Percentiles rank a stretch among this genome's conserved stretches.
Conservation (phyloP, 495 filamentous ascomycete genomes). For the Hyaloscypha bicolor region DNA sequence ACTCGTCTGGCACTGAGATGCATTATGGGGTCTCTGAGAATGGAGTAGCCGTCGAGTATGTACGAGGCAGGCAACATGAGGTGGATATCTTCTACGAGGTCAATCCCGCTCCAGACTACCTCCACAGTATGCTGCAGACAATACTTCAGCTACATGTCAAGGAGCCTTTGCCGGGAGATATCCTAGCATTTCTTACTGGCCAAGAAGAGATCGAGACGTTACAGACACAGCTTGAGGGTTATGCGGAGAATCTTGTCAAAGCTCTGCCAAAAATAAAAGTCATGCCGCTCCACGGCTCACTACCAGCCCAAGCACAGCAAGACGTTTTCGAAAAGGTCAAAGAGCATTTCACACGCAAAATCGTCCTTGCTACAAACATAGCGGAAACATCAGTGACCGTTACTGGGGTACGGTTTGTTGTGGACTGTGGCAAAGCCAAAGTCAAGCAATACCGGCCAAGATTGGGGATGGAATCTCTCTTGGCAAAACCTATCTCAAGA, state of each 20-base stretch:
- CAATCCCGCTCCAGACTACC: constrained; percentile 78
- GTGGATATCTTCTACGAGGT: constrained; percentile 79
- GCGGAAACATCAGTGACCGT: constrained; percentile 98
- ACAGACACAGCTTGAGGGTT: constrained; percentile 79
- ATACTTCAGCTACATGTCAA: constrained; percentile 89
- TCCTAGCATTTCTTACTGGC: constrained; percentile 90
- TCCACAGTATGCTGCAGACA: constrained; percentile 76
- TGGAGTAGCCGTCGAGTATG: constrained; percentile 59
- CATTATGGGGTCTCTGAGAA: constrained; percentile 35
- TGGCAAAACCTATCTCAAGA: constrained; percentile 89
- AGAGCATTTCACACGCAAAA: constrained; percentile 72
- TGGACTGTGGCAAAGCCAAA: constrained; percentile 94
- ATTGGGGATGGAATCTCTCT: constrained; percentile 86
- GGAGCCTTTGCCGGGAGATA: constrained; percentile 89
- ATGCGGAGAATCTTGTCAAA: constrained; percentile 67
- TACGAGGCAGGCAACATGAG: constrained; percentile 87
- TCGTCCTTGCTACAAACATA: constrained; percentile 95
- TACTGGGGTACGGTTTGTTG: constrained; percentile 84
- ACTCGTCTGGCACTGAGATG: neutral
- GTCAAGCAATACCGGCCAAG: constrained; percentile 86
- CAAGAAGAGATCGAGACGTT: constrained; percentile 89
- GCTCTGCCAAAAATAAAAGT: constrained; percentile 70
- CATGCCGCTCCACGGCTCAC: constrained; percentile 52
- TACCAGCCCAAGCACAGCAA: constrained; percentile 74
- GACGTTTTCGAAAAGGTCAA: constrained; percentile 80